Evolutionary conservation across 768 basidiomycete species (phyloP), one percentile per base, ranked within the genome.

Genomic region (Kockovaella imperatae): DNA sequence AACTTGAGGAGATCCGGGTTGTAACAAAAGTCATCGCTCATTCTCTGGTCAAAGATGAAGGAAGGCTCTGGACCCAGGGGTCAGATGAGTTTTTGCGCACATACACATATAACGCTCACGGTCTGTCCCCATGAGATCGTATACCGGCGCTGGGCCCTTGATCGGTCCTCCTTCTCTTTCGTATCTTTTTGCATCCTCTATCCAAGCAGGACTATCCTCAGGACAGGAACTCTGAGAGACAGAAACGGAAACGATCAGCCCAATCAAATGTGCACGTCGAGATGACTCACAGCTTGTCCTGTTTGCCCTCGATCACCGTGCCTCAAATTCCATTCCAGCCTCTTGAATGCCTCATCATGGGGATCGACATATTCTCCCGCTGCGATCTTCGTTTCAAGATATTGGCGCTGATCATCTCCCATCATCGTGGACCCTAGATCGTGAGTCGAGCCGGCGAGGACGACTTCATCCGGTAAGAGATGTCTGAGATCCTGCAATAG

Each of bases 11-110:
- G 35, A 14, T 24, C 36, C 4, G 58, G 58, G 34, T 56, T 50
- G 39, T 60, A 48, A 30, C 58, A 60, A 40, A 36, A 60, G 30
- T 60, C 58, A 35, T 47, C 53, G 15, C 47, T 52, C n/a, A 50
- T 51, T 36, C 54, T 52, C n/a, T 45, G 50, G 47, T 60, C 54
- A 24, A 49, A 46, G 21, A 60, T 49, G 45, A 60, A 60, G 5
- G 53, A 52, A 13, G 54, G 48, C 4, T 30, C 58, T 53, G 42
- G 3, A 26, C 8, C 17, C 29, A 45, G 43, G 15, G 30, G 21
- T 6, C 8, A 23, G n/a, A 24, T 10, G 11, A 25, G 40, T 42
- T 10, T 25, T 10, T n/a, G n/a, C n/a, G n/a, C n/a, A n/a, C n/a
- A n/a, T n/a, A n/a, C n/a, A n/a, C n/a, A n/a, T n/a, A n/a, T n/a